These are phyloP conservation scores for Ogataea methylovora DNA, from an alignment of 805 yeast species.

Conservation along the genomic window DNA sequence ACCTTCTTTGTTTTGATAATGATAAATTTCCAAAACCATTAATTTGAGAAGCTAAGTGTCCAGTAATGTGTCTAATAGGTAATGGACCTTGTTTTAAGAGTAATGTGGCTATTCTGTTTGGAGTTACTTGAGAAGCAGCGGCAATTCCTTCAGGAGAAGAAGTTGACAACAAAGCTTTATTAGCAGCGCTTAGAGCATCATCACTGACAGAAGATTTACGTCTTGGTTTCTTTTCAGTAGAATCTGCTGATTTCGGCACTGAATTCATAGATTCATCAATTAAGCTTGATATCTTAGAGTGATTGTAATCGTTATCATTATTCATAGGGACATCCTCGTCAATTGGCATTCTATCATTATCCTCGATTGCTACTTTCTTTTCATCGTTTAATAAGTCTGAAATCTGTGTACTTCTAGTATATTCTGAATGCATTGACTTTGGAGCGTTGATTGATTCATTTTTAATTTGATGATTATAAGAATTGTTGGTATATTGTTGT, in stretches of 20 bases:
- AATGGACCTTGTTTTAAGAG: slow-evolving; percentile 73
- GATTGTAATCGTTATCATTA: too few relatives aligned
- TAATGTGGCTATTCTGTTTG: slow-evolving; percentile 64
- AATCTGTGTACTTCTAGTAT: slow-evolving; percentile 3
- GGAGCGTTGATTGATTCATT: too few relatives aligned
- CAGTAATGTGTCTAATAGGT: slow-evolving; percentile 85
- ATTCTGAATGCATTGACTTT: too few relatives aligned
- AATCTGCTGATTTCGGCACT: too few relatives aligned
- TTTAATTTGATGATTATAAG: too few relatives aligned
- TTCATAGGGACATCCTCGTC: too few relatives aligned
- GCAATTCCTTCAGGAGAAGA: slow-evolving; percentile 84
- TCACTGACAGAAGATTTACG: slow-evolving; percentile 10
- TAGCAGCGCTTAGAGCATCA: slow-evolving; percentile 8
- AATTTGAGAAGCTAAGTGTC: slow-evolving; percentile 66
- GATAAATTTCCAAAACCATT: slow-evolving; percentile 75
- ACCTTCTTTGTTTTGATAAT: slow-evolving; percentile 79
- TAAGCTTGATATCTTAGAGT: too few relatives aligned
- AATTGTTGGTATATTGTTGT: too few relatives aligned
- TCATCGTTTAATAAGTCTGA: slow-evolving; percentile 4
- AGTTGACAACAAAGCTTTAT: slow-evolving; percentile 44
- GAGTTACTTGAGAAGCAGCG: slow-evolving; percentile 80
- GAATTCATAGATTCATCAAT: too few relatives aligned
- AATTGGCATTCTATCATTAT: slow-evolving; percentile 4
- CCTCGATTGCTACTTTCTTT: slow-evolving; percentile 2
- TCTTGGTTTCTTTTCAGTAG: slow-evolving; percentile 6